Evolutionary conservation across 2,329 filamentous ascomycete genomes (phyloP).

Genomic region (Phaeosphaeria sp.): DNA sequence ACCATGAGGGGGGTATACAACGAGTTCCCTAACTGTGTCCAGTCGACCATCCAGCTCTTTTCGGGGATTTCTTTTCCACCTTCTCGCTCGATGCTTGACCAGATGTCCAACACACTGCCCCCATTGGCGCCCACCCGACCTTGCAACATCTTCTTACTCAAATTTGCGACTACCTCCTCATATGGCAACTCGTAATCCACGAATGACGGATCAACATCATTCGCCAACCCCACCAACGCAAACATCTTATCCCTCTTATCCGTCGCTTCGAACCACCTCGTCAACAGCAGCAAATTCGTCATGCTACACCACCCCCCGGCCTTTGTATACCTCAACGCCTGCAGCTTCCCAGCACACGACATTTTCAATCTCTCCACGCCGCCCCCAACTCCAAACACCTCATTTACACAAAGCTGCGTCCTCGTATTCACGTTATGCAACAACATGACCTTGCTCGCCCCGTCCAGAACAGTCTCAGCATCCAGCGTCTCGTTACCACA

Average conservation of each 20-base stretch:
- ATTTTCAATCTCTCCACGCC: background rate
- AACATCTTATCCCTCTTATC: constrained; percentile 10
- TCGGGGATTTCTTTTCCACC: background rate
- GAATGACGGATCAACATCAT: background rate
- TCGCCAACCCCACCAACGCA: constrained; percentile 6
- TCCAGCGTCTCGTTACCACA: background rate
- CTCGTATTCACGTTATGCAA: background rate
- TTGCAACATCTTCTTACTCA: background rate
- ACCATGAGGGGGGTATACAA: background rate
- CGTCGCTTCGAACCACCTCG: constrained; percentile 4
- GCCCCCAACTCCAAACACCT: background rate
- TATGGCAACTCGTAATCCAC: background rate
- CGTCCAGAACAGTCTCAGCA: background rate
- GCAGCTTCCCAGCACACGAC: background rate
- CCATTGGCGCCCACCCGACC: background rate
- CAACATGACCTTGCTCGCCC: background rate
- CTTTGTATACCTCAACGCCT: background rate
- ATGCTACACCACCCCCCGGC: background rate
- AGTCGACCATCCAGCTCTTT: background rate
- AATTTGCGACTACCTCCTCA: background rate
- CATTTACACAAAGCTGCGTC: background rate
- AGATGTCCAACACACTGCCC: background rate
- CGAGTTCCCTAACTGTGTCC: background rate
- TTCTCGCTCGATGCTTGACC: background rate
- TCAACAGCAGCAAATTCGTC: background rate